Evolutionary conservation across 129 eudicot genomes (phyloP).

Genomic region (Heracleum sosnowskyi): DNA sequence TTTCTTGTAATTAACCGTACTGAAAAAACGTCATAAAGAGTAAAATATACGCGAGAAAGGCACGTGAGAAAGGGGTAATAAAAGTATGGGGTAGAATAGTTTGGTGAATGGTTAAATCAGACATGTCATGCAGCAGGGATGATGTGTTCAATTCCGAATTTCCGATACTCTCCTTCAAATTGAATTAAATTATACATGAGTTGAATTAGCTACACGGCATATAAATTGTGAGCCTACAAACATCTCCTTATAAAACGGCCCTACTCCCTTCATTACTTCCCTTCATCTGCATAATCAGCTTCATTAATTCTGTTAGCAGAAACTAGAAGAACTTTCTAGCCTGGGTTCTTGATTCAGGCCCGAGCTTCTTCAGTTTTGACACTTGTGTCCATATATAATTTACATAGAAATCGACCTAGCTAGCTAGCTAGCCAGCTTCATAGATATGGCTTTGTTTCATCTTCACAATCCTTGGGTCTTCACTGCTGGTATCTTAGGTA

Average conservation of each 20-base stretch:
- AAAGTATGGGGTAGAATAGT: not conserved
- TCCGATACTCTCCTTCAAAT: conserved; percentile 11
- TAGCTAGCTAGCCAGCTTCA: not conserved
- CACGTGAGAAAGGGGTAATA: conserved; percentile 15
- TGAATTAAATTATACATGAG: conserved; percentile 4
- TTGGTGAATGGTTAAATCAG: conserved; percentile 39
- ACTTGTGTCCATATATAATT: not conserved
- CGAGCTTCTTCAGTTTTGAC: not conserved
- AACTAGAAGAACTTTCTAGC: not conserved
- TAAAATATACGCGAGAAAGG: conserved; percentile 10
- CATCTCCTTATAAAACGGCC: conserved; percentile 1
- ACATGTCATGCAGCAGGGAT: conserved; percentile 62
- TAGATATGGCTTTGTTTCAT: conserved; percentile 53
- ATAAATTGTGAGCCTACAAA: conserved; percentile 21
- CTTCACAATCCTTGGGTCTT: conserved; percentile 46
- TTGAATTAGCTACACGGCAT: conserved; percentile 7
- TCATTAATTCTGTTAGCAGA: not conserved
- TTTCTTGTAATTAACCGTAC: too few relatives aligned
- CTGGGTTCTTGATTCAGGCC: not conserved
- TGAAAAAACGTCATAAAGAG: too few relatives aligned
- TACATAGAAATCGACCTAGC: not conserved
- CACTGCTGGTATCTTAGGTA: conserved; percentile 65
- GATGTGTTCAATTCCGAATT: conserved; percentile 18
- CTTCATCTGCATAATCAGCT: conserved; percentile 18
- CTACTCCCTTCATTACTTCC: conserved; percentile 2